These are phyloP conservation scores for Clonostachys rhizophaga DNA, from an alignment of 2,329 filamentous ascomycete species.

Conservation along the genomic window DNA sequence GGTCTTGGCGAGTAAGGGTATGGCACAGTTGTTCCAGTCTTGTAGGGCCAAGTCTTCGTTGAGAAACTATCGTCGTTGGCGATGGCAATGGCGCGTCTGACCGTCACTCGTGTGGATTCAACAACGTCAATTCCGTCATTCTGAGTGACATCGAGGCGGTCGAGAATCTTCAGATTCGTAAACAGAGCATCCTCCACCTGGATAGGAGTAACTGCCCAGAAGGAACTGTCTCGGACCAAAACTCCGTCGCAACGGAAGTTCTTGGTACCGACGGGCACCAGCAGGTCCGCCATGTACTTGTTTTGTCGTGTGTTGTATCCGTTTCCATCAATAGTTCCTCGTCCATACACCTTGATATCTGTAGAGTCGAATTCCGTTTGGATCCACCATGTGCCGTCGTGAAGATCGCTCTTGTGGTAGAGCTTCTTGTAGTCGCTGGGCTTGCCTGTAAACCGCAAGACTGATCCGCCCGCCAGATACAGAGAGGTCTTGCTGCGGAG, in stretches of 20 bases:
- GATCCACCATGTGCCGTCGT: constrained; percentile 2
- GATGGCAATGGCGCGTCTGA: constrained; percentile 1
- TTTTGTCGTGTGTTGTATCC: background rate
- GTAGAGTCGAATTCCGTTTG: constrained; percentile 1
- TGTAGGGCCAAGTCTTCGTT: constrained; percentile 1
- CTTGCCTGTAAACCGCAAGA: constrained; percentile 1
- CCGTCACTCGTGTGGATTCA: background rate
- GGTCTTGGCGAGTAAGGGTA: background rate
- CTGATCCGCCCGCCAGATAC: background rate
- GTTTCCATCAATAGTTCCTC: constrained; percentile 1
- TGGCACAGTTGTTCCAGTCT: constrained; percentile 1
- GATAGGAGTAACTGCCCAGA: constrained; percentile 1
- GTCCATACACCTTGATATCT: constrained; percentile 2
- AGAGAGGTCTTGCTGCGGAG: background rate
- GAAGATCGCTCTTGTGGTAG: background rate
- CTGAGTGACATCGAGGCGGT: constrained; percentile 1
- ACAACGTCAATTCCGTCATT: constrained; percentile 1
- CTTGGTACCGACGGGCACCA: constrained; percentile 1
- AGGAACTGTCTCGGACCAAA: constrained; percentile 1
- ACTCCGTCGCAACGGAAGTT: background rate
- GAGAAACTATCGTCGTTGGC: constrained; percentile 2
- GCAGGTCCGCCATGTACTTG: background rate
- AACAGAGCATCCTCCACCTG: background rate
- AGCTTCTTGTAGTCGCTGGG: constrained; percentile 1
- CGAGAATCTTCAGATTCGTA: constrained; percentile 2